Percentiles rank a stretch among this genome's conserved stretches.
Conservation (phyloP, 2,329 filamentous ascomycete species). For the Tolypocladium sp. region DNA sequence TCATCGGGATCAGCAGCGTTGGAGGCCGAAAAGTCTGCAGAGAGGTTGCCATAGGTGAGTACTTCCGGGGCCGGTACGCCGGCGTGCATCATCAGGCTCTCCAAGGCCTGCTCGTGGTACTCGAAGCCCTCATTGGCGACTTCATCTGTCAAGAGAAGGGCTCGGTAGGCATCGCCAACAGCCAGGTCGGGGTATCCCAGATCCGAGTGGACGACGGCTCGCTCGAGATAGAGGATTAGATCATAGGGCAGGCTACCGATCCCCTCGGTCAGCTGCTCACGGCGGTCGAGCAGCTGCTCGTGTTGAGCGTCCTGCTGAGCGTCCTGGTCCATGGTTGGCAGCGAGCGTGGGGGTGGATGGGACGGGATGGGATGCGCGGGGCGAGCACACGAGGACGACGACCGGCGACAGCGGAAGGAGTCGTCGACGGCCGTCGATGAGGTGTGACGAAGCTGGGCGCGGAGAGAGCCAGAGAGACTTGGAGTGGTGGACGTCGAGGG, state of each 20-base stretch:
- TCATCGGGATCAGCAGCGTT: slow-evolving; percentile 22
- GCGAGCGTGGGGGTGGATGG: background rate
- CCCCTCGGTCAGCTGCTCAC: slow-evolving; percentile 46
- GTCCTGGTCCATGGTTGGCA: slow-evolving; percentile 17
- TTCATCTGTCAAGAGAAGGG: slow-evolving; percentile 79
- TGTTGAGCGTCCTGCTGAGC: slow-evolving; percentile 21
- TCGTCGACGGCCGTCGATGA: background rate
- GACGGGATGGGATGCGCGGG: no score
- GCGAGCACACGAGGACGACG: background rate
- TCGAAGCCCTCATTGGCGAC: slow-evolving; percentile 71
- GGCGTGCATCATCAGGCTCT: slow-evolving; percentile 32
- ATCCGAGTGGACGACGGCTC: slow-evolving; percentile 61
- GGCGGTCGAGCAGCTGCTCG: slow-evolving; percentile 40
- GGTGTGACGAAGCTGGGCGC: background rate
- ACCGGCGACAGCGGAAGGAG: background rate
- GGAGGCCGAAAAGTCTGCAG: slow-evolving; percentile 21
- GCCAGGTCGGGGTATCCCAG: slow-evolving; percentile 86
- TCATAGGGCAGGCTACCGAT: slow-evolving; percentile 48
- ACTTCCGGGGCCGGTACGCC: slow-evolving; percentile 31
- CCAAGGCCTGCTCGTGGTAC: slow-evolving; percentile 61
- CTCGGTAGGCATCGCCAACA: slow-evolving; percentile 81
- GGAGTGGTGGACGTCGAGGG: background rate
- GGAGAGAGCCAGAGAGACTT: background rate
- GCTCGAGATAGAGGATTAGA: slow-evolving; percentile 55
- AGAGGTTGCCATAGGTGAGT: slow-evolving; percentile 34